Base-by-base conservation (phyloP, 2,329 filamentous ascomycete species). In the Botrytis paeoniae region DNA sequence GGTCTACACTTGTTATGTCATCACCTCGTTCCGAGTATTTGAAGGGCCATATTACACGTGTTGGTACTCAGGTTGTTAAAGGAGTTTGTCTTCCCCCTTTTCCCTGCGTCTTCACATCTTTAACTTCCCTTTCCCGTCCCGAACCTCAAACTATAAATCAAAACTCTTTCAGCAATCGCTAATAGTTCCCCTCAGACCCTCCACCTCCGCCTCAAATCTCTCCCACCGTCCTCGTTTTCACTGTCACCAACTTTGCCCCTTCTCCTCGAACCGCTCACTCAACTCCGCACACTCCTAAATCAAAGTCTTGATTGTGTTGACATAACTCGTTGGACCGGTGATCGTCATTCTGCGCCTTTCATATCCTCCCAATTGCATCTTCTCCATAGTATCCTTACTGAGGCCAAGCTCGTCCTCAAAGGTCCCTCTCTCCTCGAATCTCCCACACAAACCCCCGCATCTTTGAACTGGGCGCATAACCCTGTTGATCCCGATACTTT, bases 11-110 rank as follows among this genome's bases (percentile, higher is more conserved):
- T 41, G 95, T 96, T 43, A 87, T 99, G 77, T 96, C 93, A 75
- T 97, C 95, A 22, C 88, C 92, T 72, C 89, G 95, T 72, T 95
- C 93, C 72, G 96, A 99, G 84, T 90, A 89, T 77, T 90, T 98
- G 75, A 99, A 99, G 82, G 96, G 96, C 29, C 93, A 94, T 78
- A 89, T 98, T 74, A 98, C 95, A 1, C 89, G 96, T 71, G 89
- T 97, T 51, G 96, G 96, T 57, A 93, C 93, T n/a, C 90, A 92
- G 69, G 92, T 99, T 76, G 92, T 97, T 75, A 97, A 97, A 82
- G 95, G 94, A 77, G 93, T 95, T 85, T 78, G 91, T 86, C 63
- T 7, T 43, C 54, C 37, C 54, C 64, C 37, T 18, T 12, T n/a
- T 57, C 37, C 48, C n/a, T 69, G 9, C 5, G 6, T 59, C 7